A percentile compares a stretch with the other conserved stretches of the same genome.
These are phyloP conservation scores for Cryptococcus sp. DNA, from an alignment of 1,284 basidiomycete genomes.

Conservation along the genomic window DNA sequence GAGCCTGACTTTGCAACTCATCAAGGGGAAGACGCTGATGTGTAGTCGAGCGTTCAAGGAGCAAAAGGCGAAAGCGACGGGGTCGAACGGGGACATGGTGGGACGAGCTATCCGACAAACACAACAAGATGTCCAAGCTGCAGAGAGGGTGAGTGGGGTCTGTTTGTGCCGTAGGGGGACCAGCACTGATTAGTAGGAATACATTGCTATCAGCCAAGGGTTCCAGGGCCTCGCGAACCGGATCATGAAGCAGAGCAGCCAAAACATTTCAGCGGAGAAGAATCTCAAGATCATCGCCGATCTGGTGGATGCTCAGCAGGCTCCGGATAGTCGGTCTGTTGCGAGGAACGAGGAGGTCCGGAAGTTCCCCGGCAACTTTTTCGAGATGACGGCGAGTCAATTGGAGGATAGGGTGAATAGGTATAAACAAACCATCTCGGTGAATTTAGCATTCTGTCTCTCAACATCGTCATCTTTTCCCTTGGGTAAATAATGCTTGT, in stretches of 20 bases:
- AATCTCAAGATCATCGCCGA: slow-evolving; percentile 36
- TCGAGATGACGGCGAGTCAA: slow-evolving; percentile 23
- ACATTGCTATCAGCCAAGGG: slow-evolving; percentile 30
- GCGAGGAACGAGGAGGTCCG: slow-evolving; percentile 27
- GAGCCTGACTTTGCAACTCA: slow-evolving; percentile 8
- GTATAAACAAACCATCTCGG: slow-evolving; percentile 36
- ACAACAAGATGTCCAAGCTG: slow-evolving; percentile 31
- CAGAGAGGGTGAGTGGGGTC: slow-evolving; percentile 25
- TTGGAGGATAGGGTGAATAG: slow-evolving; percentile 34
- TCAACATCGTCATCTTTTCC: no score
- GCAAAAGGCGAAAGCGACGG: slow-evolving; percentile 29
- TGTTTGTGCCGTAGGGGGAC: background rate
- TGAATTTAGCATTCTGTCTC: slow-evolving; percentile 15
- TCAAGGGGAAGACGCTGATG: background rate
- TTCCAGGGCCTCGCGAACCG: slow-evolving; percentile 24
- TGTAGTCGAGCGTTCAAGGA: slow-evolving; percentile 15
- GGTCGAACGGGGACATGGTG: slow-evolving; percentile 26
- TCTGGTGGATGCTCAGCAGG: slow-evolving; percentile 36
- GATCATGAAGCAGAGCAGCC: slow-evolving; percentile 24
- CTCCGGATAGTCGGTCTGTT: slow-evolving; percentile 30
- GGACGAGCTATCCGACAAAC: slow-evolving; percentile 42
- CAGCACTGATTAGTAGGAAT: slow-evolving; percentile 20
- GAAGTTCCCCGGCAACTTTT: slow-evolving; percentile 40
- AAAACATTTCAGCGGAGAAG: slow-evolving; percentile 26
- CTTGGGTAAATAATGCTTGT: no score